Base-by-base conservation (phyloP, 352 stramenopile species). In the Pythium aphanidermatum region DNA sequence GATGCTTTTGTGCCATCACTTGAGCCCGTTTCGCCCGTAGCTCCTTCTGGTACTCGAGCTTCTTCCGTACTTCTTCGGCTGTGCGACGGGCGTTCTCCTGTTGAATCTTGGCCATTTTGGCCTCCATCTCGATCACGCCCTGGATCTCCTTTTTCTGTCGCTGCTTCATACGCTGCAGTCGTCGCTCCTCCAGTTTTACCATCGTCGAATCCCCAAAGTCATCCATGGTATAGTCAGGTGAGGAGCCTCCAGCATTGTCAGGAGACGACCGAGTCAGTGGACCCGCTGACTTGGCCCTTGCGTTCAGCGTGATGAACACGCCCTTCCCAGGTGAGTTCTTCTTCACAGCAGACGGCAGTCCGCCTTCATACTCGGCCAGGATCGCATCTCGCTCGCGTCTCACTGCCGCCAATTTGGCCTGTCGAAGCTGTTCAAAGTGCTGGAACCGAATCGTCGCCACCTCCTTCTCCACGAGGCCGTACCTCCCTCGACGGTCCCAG, bases 91-190 rank as follows among this genome's bases (percentile, higher is more conserved):
- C 63, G 24, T 83, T 83, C 32, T 87, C 74, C 7, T 77, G 55
- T 20, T 88, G 75, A 16, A 86, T 61, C 34, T 77, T 70, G 33
- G 72, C 76, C 48, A 83, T 74, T 28, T 77, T 81, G n/a, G 59
- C 60, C 32, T 91, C 79, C 68, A 76, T 86, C 25, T 91, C 74
- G 49, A 91, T 83, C n/a, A 83, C 68, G 27, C 54, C 59, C 24
- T 83, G 74, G 40, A 91, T 77, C 27, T 91, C 79, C 24, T 71
- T 74, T 46, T 87, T 58, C 49, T 91, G 79, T 0, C 76, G 68
- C 28, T 71, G 38, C 41, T 88, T 91, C 29, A 91, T 87, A 13
- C 70, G 62, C 23, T 71, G 63, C 8, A 91, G 56, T 12, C 76
- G 58, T 21, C 59, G 60, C 17, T 86, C 76, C 42, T 91, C 79